Base-by-base conservation (phyloP, 2,329 filamentous ascomycete species). In the Scedosporium apiospermum region DNA sequence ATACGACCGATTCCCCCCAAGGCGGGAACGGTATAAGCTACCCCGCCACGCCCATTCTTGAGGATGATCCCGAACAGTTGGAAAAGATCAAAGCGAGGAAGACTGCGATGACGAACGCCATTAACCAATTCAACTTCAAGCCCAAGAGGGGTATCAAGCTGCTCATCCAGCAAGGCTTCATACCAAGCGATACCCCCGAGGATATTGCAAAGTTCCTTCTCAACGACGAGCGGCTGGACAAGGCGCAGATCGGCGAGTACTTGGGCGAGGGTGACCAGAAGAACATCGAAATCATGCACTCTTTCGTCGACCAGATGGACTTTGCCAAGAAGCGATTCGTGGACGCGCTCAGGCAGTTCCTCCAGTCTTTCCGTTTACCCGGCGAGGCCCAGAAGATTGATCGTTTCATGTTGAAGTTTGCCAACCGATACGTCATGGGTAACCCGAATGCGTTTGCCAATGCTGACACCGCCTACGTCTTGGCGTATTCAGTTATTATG, bases 341-440 rank as follows among this genome's bases (percentile, higher is more conserved):
- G 6, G 93, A 97, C 74, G 89, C 95, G 14, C 78, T 99, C 27
- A 87, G 95, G 44, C 88, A 91, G 64, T 99, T 99, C 70, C 78
- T 99, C 12, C 95, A 99, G 73, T 90, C 91, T 30, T 99, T 99
- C 79, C 89, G 95, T 65, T 79, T 99, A 14, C 95, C 95, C 0
- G 95, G 95, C 65, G 95, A 99, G 75, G 93, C 93, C 0, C 95
- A 99, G 72, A 99, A 99, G 78, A 99, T 99, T 67, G 95, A 99
- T 85, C 90, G 95, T 58, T 96, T 98, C 76, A 98, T 99, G 95
- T 79, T 99, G 67, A 99, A 99, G 74, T 99, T 98, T 76, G 95
- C 95, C 9, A 93, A 98, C 74, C 88, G 93, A 64, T 99, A 99
- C 73, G 90, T 96, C 60, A 89, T 88, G 64, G 93, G 93, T 34